Evolutionary conservation across 345 rosid species (phyloP).

Genomic region (Leavenworthia alabamica): DNA sequence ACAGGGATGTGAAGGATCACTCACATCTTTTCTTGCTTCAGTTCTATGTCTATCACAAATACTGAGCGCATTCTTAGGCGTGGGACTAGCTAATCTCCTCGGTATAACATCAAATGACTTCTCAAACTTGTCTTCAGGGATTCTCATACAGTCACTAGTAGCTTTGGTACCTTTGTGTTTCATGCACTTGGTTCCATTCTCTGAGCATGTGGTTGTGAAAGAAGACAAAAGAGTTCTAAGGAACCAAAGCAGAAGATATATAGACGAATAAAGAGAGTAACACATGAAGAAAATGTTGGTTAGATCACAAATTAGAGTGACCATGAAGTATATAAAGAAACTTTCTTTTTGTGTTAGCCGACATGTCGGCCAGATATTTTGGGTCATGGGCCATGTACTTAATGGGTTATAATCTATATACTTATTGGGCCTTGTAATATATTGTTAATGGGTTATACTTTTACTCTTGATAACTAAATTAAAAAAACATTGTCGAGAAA

Average conservation of each 20-base stretch:
- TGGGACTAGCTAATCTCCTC: constrained; percentile 66
- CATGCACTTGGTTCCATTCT: constrained; percentile 51
- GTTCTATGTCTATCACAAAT: constrained; percentile 69
- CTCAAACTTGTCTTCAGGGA: constrained; percentile 51
- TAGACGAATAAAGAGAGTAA: constrained; percentile 55
- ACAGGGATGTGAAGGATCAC: constrained; percentile 78
- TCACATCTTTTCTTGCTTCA: constrained; percentile 80
- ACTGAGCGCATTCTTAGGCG: constrained; percentile 58
- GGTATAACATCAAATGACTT: constrained; percentile 58
- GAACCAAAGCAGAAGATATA: constrained; percentile 48
- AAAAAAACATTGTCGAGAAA: too few relatives aligned
- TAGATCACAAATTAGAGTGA: background rate
- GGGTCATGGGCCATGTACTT: too few relatives aligned
- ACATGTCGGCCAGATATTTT: too few relatives aligned
- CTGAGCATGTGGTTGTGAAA: constrained; percentile 38
- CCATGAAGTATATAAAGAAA: too few relatives aligned
- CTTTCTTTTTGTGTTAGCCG: too few relatives aligned
- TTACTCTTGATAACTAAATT: too few relatives aligned
- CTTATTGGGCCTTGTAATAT: too few relatives aligned
- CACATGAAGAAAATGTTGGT: constrained; percentile 28
- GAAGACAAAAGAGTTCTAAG: constrained; percentile 40
- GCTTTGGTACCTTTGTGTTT: constrained; percentile 61
- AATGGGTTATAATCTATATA: too few relatives aligned
- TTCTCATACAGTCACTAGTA: constrained; percentile 56
- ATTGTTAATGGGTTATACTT: too few relatives aligned